Conservation (phyloP, 306 rosid genomes). For the Morella rubra region DNA sequence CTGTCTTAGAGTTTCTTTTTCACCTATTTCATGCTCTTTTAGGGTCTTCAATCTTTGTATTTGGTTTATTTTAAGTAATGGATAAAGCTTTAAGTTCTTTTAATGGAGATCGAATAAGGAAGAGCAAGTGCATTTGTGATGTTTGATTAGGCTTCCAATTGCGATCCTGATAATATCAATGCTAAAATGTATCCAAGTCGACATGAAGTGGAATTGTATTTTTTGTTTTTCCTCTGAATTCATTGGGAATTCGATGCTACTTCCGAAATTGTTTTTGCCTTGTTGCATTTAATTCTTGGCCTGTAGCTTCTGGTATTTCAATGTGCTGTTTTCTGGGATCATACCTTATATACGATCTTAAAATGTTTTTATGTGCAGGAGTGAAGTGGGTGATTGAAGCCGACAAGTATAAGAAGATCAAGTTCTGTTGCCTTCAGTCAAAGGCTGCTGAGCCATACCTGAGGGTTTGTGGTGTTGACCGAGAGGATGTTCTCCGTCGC, state of each 20-base stretch:
- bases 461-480: slow-evolving; percentile 56
- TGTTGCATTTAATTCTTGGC: neutral
- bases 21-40: neutral
- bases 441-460: slow-evolving; percentile 68
- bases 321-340: neutral
- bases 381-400: slow-evolving; percentile 69
- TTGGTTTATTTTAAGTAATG: neutral
- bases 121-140: neutral
- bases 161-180: too few relatives aligned
- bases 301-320: neutral
- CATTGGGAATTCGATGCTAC: neutral
- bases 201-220: neutral
- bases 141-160: too few relatives aligned
- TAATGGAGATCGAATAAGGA: neutral
- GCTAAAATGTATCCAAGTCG: too few relatives aligned
- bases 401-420: slow-evolving; percentile 65
- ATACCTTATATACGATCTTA: neutral
- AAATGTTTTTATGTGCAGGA: slow-evolving; percentile 37
- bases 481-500: slow-evolving; percentile 58
- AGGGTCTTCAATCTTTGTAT: neutral
- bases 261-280: neutral
- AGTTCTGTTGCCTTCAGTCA: slow-evolving; percentile 74
- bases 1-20: neutral
- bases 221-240: neutral
- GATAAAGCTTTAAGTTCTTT: neutral